phyloP scores from a whole-genome alignment of 176 grass and related monocot species.

The Luzula sylvatica region DNA sequence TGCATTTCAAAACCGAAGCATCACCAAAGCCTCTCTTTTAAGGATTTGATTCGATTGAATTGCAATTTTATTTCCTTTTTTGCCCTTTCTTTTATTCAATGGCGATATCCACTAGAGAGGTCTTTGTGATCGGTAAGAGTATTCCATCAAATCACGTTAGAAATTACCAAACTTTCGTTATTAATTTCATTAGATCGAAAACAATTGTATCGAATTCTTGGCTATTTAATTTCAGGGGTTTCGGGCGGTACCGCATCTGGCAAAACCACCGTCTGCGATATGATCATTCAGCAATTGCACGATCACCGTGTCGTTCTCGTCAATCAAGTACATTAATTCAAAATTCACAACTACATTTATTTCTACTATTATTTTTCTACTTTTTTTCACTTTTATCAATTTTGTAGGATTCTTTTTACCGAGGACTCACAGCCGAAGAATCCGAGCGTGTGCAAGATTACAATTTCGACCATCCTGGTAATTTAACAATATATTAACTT shows the following conservation, averaged over 20 bases:
- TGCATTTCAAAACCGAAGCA: not conserved
- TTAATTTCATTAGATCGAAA: too few relatives aligned
- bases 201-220: too few relatives aligned
- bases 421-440: conserved; percentile 84
- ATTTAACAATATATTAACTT: too few relatives aligned
- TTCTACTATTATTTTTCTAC: not conserved
- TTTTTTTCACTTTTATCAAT: conserved; percentile 3
- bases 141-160: too few relatives aligned
- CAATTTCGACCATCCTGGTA: conserved; percentile 99
- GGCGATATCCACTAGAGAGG: not conserved
- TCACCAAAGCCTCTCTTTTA: conserved; percentile 5
- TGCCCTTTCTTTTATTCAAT: conserved; percentile 2
- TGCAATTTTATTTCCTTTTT: not conserved
- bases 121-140: not conserved
- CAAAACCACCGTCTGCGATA: conserved; percentile 99
- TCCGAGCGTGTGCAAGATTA: conserved; percentile 73
- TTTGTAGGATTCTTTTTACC: conserved; percentile 90
- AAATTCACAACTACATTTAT: not conserved
- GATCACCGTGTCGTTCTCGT: conserved; percentile 94
- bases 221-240: conserved; percentile 36
- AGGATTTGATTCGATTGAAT: not conserved
- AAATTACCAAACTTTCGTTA: too few relatives aligned
- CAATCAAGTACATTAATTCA: conserved; percentile 43
- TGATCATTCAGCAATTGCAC: conserved; percentile 99
- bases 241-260: conserved; percentile 90